phyloP scores from a whole-genome alignment of 805 yeast genomes.

The Starmerella sirachaensis region DNA sequence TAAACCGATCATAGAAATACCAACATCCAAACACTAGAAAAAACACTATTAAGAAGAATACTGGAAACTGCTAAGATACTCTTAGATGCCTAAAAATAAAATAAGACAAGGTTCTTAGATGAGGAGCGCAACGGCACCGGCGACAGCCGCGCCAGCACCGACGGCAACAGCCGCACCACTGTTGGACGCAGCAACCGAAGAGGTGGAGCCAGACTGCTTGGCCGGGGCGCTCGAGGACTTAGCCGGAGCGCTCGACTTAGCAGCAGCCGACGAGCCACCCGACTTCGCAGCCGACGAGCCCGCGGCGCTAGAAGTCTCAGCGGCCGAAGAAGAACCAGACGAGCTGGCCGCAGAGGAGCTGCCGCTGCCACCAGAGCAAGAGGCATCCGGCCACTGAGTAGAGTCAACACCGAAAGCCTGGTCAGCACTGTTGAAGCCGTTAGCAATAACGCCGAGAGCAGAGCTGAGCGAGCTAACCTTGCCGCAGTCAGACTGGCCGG shows the following conservation, averaged over 20 bases:
- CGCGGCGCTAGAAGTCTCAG: slow-evolving; percentile 1
- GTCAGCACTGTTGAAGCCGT: slow-evolving; percentile 17
- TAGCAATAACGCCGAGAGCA: slow-evolving; percentile 11
- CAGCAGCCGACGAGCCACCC: slow-evolving; percentile 11
- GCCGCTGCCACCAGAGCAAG: slow-evolving; percentile 13
- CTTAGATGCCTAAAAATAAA: too few relatives aligned
- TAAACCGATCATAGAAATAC: too few relatives aligned
- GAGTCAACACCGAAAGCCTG: slow-evolving; percentile 15
- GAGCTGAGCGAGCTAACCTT: slow-evolving; percentile 13
- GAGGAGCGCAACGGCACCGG: slow-evolving; percentile 22
- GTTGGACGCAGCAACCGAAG: slow-evolving; percentile 15
- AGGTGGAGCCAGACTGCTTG: slow-evolving; percentile 1
- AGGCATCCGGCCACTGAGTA: slow-evolving; percentile 11
- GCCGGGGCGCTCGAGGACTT: slow-evolving; percentile 5
- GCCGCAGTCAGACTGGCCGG: slow-evolving; percentile 13
- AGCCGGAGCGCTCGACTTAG: slow-evolving; percentile 8
- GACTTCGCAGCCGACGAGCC: slow-evolving; percentile 8
- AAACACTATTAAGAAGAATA: not conserved
- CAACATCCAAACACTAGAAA: too few relatives aligned
- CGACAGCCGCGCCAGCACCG: slow-evolving; percentile 21
- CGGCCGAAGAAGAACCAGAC: not conserved
- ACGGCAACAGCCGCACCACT: slow-evolving; percentile 18
- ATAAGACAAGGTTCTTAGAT: slow-evolving; percentile 17
- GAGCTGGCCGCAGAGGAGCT: slow-evolving; percentile 10
- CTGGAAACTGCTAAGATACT: too few relatives aligned